Conservation (phyloP, 805 yeast species). For the Nakazawaea populi region DNA sequence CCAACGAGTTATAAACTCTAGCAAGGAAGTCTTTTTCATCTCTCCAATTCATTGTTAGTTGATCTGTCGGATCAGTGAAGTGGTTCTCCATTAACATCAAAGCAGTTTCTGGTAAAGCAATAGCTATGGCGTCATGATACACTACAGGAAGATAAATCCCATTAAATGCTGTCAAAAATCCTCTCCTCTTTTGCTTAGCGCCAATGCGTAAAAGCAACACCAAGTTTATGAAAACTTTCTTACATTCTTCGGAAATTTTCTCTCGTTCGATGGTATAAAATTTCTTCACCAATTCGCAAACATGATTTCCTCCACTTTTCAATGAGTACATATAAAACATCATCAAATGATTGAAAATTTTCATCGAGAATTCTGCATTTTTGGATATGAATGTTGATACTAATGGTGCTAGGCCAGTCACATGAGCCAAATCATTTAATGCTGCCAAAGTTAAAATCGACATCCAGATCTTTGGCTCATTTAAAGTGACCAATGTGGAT, state of each 20-base stretch:
- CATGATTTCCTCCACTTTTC: conserved; percentile 13
- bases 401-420: conserved; percentile 7
- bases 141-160: conserved; percentile 24
- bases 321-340: conserved; percentile 18
- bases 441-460: neutral
- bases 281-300: conserved; percentile 16
- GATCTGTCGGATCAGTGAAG: conserved; percentile 11
- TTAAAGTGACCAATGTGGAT: neutral
- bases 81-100: conserved; percentile 44
- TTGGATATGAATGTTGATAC: conserved; percentile 11
- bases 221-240: conserved; percentile 22
- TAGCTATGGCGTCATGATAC: conserved; percentile 26
- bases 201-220: conserved; percentile 35
- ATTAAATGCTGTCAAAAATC: conserved; percentile 24
- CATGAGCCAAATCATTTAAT: conserved; percentile 3
- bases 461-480: conserved; percentile 1
- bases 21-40: conserved; percentile 18
- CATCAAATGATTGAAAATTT: conserved; percentile 23
- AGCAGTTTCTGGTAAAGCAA: conserved; percentile 34
- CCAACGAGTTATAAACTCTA: conserved; percentile 44
- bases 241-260: conserved; percentile 11
- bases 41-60: conserved; percentile 8
- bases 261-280: conserved; percentile 16
- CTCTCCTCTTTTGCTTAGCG: conserved; percentile 21
- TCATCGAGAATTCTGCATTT: conserved; percentile 20